A percentile compares a stretch with the other conserved stretches of the same genome.
phyloP scores from a whole-genome alignment of 441 rosid species.

The Iberis amara region DNA sequence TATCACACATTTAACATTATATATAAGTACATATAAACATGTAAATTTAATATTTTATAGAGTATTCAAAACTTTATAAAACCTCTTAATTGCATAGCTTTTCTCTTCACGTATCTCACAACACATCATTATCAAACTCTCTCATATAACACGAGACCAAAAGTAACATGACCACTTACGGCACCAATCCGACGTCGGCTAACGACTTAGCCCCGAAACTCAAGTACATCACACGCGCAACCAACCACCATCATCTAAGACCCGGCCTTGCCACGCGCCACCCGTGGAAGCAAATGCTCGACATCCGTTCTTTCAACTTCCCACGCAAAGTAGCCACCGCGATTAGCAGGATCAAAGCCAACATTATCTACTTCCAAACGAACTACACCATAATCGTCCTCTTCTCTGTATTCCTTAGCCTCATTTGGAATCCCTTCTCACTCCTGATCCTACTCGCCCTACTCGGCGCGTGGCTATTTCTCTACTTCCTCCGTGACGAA shows the following conservation, averaged over 20 bases:
- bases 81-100: neutral
- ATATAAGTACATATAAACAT: too few species aligned
- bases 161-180: conserved; percentile 50
- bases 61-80: neutral
- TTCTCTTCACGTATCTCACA: conserved; percentile 17
- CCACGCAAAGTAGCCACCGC: conserved; percentile 37
- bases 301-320: conserved; percentile 34
- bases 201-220: conserved; percentile 37
- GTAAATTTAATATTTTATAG: too few species aligned
- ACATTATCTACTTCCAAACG: conserved; percentile 46
- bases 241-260: conserved; percentile 41
- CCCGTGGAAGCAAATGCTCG: conserved; percentile 54
- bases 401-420: conserved; percentile 46
- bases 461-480: conserved; percentile 57
- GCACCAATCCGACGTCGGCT: conserved; percentile 63
- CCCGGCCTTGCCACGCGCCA: conserved; percentile 46
- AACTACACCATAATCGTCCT: conserved; percentile 54
- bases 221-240: conserved; percentile 56
- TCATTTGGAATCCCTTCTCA: conserved; percentile 60
- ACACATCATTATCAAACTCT: neutral
- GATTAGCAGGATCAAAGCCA: conserved; percentile 35
- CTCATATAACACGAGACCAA: neutral
- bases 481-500: conserved; percentile 67
- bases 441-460: conserved; percentile 44
- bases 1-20: too few species aligned